phyloP scores from a whole-genome alignment of 139 green algal genomes.

The Chlorella sp. region DNA sequence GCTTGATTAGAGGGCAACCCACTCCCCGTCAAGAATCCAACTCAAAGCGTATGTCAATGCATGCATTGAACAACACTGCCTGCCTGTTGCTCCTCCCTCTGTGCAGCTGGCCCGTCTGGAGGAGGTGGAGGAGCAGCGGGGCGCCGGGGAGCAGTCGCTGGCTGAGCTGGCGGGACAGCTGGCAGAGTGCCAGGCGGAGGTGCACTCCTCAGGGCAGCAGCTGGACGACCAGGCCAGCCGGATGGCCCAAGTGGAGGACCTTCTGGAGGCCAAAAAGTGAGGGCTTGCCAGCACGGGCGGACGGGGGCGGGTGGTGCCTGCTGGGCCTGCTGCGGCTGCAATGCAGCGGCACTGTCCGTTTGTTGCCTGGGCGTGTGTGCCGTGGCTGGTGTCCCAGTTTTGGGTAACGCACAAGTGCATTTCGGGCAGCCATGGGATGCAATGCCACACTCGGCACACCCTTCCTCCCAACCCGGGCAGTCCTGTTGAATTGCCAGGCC shows the following conservation, averaged over 20 bases:
- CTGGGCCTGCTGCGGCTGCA: background rate
- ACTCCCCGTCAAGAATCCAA: too few species aligned
- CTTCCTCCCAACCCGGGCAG: background rate
- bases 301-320: background rate
- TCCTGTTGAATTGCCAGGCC: too few species aligned
- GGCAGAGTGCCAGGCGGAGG: background rate
- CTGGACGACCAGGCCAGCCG: background rate
- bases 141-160: background rate
- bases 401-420: too few species aligned
- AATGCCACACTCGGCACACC: background rate
- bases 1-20: too few species aligned
- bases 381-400: too few species aligned
- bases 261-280: background rate
- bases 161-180: background rate
- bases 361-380: background rate
- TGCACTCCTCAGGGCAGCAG: background rate
- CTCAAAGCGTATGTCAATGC: background rate
- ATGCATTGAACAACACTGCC: background rate
- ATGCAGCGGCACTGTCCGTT: background rate
- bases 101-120: slow-evolving; percentile 24
- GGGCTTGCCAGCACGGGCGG: background rate
- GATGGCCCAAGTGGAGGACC: background rate
- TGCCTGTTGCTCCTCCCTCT: background rate
- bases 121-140: background rate
- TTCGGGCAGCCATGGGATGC: background rate